Base-by-base conservation (phyloP, 495 filamentous ascomycete genomes). In the Bathelium albidoporum region DNA sequence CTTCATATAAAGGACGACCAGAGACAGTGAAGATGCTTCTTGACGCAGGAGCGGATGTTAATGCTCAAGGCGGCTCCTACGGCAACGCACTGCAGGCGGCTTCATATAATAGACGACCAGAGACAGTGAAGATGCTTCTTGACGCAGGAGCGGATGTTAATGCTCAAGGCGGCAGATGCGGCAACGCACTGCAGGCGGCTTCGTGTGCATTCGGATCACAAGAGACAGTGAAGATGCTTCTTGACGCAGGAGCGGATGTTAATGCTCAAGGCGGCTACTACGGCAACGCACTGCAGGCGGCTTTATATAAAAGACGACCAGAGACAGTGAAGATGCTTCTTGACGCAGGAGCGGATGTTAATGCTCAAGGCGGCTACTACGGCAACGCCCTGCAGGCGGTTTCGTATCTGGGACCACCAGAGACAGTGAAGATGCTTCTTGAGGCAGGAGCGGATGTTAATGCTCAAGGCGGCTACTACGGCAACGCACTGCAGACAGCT, bases 1-100 rank as follows among this genome's bases (percentile, higher is more conserved):
- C n/a, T n/a, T n/a, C n/a, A n/a, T n/a, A n/a, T n/a, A n/a, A n/a
- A n/a, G n/a, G n/a, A n/a, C n/a, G n/a, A n/a, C n/a, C n/a, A n/a
- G n/a, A n/a, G n/a, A n/a, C n/a, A n/a, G n/a, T n/a, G n/a, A n/a
- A n/a, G n/a, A n/a, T n/a, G n/a, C n/a, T n/a, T n/a, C n/a, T n/a
- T n/a, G n/a, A n/a, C n/a, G n/a, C n/a, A n/a, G n/a, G n/a, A n/a
- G n/a, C n/a, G n/a, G n/a, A n/a, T n/a, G n/a, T n/a, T n/a, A n/a
- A n/a, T n/a, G n/a, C n/a, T n/a, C 55, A 60, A 49, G 52, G 61
- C 28, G 64, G 64, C 9, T 26, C 3, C 18, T 59, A 59, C 44
- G 45, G 62, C 39, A 43, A 34, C 34, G 63, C 65, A n/a, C 59
- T 65, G 2, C 45, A 66, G 32, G 65, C 65, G 24, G 62, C 65